Evolutionary conservation across 225 moss, liverwort and hornwort genomes (phyloP).

Genomic region (Bryum argenteum): DNA sequence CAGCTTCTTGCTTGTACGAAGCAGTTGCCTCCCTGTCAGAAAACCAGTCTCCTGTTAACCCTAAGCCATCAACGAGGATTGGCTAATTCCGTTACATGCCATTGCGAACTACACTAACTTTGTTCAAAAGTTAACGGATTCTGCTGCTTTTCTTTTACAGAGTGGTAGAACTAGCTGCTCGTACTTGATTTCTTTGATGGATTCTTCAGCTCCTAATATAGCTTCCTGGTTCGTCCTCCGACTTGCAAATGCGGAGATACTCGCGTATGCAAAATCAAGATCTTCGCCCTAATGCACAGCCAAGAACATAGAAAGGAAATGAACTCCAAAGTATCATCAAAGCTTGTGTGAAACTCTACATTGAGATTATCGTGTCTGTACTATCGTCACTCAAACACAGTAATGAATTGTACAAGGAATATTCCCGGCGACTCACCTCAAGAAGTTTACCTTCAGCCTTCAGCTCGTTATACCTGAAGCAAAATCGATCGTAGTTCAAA

Average conservation of each 20-base stretch:
- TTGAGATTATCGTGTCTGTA: too few relatives aligned
- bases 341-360: too few relatives aligned
- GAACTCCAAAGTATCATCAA: neutral
- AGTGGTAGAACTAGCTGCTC: neutral
- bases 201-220: conserved; percentile 91
- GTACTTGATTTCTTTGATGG: conserved; percentile 87
- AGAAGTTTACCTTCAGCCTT: conserved; percentile 91
- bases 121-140: neutral
- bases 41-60: conserved; percentile 7
- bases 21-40: conserved; percentile 70
- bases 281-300: conserved; percentile 77
- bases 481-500: conserved; percentile 6
- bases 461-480: conserved; percentile 77
- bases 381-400: neutral
- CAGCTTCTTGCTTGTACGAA: conserved; percentile 75
- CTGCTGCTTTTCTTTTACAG: neutral
- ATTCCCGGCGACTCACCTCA: conserved; percentile 49
- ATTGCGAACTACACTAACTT: neutral
- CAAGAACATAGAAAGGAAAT: neutral
- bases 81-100: neutral
- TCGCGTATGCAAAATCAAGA: conserved; percentile 93
- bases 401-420: neutral
- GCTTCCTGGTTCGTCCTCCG: conserved; percentile 92
- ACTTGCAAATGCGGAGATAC: conserved; percentile 93
- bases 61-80: neutral